A percentile compares a stretch with the other conserved stretches of the same genome.
Evolutionary conservation across 345 rosid species (phyloP).

Genomic region (Noccaea bulbosa): DNA sequence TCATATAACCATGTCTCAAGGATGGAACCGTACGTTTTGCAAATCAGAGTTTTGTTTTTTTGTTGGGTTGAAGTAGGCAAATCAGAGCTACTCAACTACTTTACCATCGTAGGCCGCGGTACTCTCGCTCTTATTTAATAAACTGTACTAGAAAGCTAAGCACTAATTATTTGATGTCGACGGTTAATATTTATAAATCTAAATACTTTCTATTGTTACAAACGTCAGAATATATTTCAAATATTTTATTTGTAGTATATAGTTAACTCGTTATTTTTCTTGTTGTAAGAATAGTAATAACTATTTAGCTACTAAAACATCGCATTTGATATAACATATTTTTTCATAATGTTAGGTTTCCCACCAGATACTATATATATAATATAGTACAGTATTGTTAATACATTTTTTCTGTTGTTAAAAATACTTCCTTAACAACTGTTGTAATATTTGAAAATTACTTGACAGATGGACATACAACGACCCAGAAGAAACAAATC

Average conservation of each 20-base stretch:
- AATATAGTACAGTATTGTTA: not conserved
- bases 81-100: not conserved
- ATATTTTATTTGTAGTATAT: not conserved
- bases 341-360: not conserved
- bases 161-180: not conserved
- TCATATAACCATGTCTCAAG: not conserved
- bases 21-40: not conserved
- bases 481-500: slow-evolving; percentile 6
- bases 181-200: not conserved
- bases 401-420: not conserved
- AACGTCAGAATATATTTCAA: not conserved
- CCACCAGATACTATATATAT: not conserved
- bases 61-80: not conserved
- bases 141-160: not conserved
- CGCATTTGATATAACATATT: not conserved
- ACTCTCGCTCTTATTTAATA: not conserved
- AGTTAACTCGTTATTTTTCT: not conserved
- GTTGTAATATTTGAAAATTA: not conserved
- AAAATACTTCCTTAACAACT: not conserved
- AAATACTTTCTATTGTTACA: not conserved
- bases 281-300: not conserved
- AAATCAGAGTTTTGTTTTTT: not conserved
- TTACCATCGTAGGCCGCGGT: not conserved
- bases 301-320: not conserved
- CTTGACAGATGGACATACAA: slow-evolving; percentile 40